phyloP scores from a whole-genome alignment of 257 asterid species.

The Avicennia marina region DNA sequence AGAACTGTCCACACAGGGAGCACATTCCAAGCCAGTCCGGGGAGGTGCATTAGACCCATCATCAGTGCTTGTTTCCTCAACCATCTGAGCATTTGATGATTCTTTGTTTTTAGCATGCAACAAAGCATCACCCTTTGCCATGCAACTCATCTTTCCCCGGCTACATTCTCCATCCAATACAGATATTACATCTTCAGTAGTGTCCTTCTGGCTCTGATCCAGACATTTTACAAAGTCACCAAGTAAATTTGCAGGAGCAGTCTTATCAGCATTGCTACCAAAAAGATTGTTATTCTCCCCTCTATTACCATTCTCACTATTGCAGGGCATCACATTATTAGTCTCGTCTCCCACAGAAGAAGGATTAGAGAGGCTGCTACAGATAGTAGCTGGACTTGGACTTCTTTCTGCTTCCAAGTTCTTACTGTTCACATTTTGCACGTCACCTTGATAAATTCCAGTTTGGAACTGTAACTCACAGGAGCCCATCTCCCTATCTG shows the following conservation, averaged over 20 bases:
- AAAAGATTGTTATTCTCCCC: too few relatives aligned
- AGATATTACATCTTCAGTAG: conserved; percentile 17
- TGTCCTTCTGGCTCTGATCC: conserved; percentile 32
- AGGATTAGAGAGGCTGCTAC: conserved; percentile 83
- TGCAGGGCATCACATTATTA: conserved; percentile 34
- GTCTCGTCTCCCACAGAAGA: conserved; percentile 81
- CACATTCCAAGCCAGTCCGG: conserved; percentile 46
- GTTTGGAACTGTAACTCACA: conserved; percentile 49
- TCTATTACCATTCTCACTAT: too few relatives aligned
- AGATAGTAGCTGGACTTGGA: conserved; percentile 56
- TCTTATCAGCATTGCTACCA: conserved; percentile 25
- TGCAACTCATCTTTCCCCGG: conserved; percentile 24
- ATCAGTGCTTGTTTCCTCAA: conserved; percentile 43
- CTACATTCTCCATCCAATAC: conserved; percentile 35
- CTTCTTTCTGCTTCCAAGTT: conserved; percentile 40
- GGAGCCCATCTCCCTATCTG: conserved; percentile 42
- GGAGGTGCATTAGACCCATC: conserved; percentile 41
- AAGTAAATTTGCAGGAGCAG: conserved; percentile 20
- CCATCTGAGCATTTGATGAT: conserved; percentile 27
- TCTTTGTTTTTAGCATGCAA: conserved; percentile 29
- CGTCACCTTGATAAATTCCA: conserved; percentile 18
- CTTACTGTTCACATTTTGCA: conserved; percentile 27
- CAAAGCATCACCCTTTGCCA: conserved; percentile 13
- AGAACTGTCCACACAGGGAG: conserved; percentile 36
- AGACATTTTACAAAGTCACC: conserved; percentile 8